These are phyloP conservation scores for Ceriops zippeliana DNA, from an alignment of 345 rosid species.

Conservation along the genomic window DNA sequence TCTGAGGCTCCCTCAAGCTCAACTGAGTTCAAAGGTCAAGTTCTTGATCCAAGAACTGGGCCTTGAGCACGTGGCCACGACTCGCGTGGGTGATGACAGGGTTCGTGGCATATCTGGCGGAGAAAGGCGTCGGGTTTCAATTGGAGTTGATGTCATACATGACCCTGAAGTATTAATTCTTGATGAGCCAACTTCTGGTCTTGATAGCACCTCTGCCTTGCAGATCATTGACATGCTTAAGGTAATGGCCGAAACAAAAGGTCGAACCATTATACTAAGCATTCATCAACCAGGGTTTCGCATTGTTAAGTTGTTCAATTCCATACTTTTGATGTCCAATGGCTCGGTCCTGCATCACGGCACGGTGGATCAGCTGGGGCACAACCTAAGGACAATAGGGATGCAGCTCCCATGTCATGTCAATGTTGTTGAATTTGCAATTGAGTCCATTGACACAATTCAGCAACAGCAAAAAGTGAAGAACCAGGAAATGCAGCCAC, in stretches of 20 bases:
- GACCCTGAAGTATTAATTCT: conserved; percentile 87
- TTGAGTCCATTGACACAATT: conserved; percentile 68
- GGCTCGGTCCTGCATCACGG: conserved; percentile 84
- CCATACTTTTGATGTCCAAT: conserved; percentile 67
- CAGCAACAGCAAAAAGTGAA: conserved; percentile 24
- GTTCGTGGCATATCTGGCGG: conserved; percentile 96
- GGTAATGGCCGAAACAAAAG: conserved; percentile 79
- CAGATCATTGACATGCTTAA: conserved; percentile 87
- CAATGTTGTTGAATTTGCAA: conserved; percentile 76
- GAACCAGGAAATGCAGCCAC: conserved; percentile 22
- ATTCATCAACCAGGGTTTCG: conserved; percentile 97
- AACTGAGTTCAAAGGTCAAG: conserved; percentile 56
- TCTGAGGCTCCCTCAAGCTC: conserved; percentile 50
- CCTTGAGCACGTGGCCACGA: conserved; percentile 55
- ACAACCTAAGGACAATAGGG: conserved; percentile 42
- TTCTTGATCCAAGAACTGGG: conserved; percentile 77
- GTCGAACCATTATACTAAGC: conserved; percentile 64
- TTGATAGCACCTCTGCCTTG: conserved; percentile 80
- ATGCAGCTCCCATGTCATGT: conserved; percentile 64
- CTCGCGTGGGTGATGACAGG: conserved; percentile 77
- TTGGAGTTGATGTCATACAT: conserved; percentile 88
- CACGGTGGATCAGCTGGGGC: conserved; percentile 62
- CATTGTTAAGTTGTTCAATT: conserved; percentile 74
- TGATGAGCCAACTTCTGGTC: conserved; percentile 98
- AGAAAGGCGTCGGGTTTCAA: conserved; percentile 89